Percentiles rank a stretch among this genome's conserved stretches.
Conservation (phyloP, 179 eudicot species). For the Kewa caespitosa region DNA sequence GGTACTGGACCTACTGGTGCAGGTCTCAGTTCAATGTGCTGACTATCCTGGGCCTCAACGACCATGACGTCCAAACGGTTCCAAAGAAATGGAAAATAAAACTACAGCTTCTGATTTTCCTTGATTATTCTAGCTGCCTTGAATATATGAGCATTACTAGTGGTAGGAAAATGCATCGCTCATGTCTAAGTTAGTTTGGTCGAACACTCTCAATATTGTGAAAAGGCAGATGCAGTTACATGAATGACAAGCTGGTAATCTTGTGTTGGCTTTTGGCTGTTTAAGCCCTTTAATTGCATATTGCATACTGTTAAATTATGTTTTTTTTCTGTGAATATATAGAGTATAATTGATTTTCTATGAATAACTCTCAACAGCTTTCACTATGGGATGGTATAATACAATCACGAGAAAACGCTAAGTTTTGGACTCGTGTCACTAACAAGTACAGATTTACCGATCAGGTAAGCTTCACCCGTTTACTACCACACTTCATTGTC, state of each 20-base stretch:
- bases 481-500: background rate
- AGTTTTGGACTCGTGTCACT: slow-evolving; percentile 56
- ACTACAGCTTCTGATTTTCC: no score
- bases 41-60: no score
- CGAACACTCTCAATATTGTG: background rate
- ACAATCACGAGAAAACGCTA: slow-evolving; percentile 68
- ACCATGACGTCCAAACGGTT: no score
- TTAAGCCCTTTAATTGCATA: background rate
- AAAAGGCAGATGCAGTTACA: background rate
- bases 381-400: slow-evolving; percentile 92
- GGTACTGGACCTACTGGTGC: no score
- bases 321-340: background rate
- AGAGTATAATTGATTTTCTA: background rate
- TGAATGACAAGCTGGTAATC: background rate
- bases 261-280: background rate
- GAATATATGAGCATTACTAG: no score
- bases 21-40: no score
- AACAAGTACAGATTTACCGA: slow-evolving; percentile 85
- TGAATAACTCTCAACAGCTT: slow-evolving; percentile 37
- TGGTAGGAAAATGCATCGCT: no score
- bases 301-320: background rate
- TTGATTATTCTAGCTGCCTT: no score
- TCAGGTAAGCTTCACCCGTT: slow-evolving; percentile 43
- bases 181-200: no score
- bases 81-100: no score